Conservation (phyloP, 495 filamentous ascomycete species). For the Podospora didyma region DNA sequence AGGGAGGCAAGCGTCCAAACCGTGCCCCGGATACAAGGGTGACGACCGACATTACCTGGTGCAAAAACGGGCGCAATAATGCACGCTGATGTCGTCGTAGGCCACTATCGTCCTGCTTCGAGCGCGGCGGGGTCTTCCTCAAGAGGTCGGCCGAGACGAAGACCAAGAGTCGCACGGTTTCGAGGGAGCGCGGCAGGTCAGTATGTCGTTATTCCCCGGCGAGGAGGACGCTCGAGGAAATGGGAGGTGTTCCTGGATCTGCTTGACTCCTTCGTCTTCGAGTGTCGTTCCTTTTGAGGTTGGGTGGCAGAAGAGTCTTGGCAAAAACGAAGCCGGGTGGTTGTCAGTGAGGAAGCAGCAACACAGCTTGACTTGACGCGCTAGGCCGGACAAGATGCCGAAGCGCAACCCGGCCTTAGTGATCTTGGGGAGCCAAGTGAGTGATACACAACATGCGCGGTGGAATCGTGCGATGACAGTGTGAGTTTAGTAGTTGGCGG, state of each 20-base stretch:
- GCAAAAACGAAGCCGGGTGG: conserved; percentile 14
- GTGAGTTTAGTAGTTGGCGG: conserved; percentile 28
- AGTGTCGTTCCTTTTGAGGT: conserved; percentile 15
- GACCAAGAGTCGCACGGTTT: conserved; percentile 5
- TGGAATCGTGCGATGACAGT: conserved; percentile 33
- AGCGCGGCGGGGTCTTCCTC: not conserved
- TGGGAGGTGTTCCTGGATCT: not conserved
- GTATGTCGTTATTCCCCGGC: not conserved
- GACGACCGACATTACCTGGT: conserved; percentile 29
- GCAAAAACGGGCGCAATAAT: conserved; percentile 5
- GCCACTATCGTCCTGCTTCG: not conserved
- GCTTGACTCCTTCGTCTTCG: conserved; percentile 1
- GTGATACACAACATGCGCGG: conserved; percentile 35
- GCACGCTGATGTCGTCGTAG: conserved; percentile 11
- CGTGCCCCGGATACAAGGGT: conserved; percentile 19
- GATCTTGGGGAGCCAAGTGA: conserved; percentile 36
- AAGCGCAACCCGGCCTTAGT: conserved; percentile 39
- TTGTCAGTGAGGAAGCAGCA: conserved; percentile 9
- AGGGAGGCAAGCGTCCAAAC: conserved; percentile 23
- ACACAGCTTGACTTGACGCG: conserved; percentile 14
- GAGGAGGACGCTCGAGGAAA: not conserved
- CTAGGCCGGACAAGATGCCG: conserved; percentile 44
- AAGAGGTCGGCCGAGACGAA: not conserved
- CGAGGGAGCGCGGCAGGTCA: not conserved
- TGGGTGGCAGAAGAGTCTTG: conserved; percentile 14